Conservation (phyloP, 192 early-diverging fungal genomes). For the Coemansia sp. region DNA sequence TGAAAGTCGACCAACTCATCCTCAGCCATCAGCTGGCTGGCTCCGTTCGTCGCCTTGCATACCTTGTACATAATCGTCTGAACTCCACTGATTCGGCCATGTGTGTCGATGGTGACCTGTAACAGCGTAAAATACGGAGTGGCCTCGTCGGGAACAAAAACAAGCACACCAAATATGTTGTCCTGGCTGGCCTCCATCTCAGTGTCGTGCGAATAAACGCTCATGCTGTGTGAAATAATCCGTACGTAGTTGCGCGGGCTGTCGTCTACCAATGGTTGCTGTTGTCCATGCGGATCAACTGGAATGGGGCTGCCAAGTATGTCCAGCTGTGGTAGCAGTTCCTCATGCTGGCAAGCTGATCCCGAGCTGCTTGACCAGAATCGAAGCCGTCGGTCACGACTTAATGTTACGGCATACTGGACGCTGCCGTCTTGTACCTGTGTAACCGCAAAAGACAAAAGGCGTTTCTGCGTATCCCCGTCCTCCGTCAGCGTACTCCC, state of each 20-base stretch:
- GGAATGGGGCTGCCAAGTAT: conserved; percentile 29
- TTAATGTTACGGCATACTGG: conserved; percentile 41
- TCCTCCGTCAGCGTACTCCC: conserved; percentile 11
- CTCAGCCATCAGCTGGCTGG: conserved; percentile 50
- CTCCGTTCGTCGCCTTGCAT: conserved; percentile 46
- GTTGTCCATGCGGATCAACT: conserved; percentile 22
- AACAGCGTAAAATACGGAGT: conserved; percentile 53
- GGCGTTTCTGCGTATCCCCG: conserved; percentile 3
- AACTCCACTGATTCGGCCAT: conserved; percentile 19
- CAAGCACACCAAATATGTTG: conserved; percentile 41
- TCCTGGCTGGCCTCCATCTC: conserved; percentile 15
- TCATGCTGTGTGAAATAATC: conserved; percentile 26
- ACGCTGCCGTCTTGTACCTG: conserved; percentile 36
- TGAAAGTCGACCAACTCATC: conserved; percentile 52
- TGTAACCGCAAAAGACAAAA: conserved; percentile 28
- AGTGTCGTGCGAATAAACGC: conserved; percentile 19
- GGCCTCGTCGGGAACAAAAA: conserved; percentile 53
- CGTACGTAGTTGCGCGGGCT: conserved; percentile 31
- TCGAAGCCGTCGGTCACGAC: conserved; percentile 51
- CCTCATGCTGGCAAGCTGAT: conserved; percentile 39
- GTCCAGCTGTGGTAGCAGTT: conserved; percentile 43
- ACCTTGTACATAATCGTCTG: conserved; percentile 49
- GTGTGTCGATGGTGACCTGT: conserved; percentile 22
- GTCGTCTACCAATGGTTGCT: conserved; percentile 10
- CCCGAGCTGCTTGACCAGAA: conserved; percentile 36